phyloP scores from a whole-genome alignment of 2,329 filamentous ascomycete genomes.

The Monosporascus sp. region DNA sequence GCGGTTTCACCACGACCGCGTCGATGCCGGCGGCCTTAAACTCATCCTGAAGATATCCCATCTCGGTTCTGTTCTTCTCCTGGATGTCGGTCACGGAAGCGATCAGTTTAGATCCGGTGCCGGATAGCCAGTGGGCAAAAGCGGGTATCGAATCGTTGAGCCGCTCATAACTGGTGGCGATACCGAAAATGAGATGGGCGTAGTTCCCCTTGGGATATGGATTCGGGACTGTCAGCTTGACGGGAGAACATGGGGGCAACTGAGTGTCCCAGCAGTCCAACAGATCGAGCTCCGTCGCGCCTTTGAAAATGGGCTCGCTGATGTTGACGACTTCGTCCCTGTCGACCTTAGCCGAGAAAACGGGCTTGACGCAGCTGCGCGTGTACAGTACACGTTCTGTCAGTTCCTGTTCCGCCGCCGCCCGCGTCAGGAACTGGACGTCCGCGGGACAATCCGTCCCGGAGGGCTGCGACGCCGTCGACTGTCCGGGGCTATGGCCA shows the following conservation, averaged over 20 bases:
- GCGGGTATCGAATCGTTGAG: constrained; percentile 44
- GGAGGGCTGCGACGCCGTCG: constrained; percentile 3
- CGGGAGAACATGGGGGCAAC: constrained; percentile 33
- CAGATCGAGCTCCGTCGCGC: constrained; percentile 26
- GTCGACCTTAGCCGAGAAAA: constrained; percentile 27
- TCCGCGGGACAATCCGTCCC: constrained; percentile 16
- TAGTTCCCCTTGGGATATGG: constrained; percentile 39
- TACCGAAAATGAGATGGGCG: constrained; percentile 50
- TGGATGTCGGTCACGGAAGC: constrained; percentile 43
- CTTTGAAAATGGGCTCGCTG: constrained; percentile 30
- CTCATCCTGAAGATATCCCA: constrained; percentile 28
- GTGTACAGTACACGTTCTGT: constrained; percentile 39
- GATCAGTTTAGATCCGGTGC: constrained; percentile 46
- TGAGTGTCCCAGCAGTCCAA: constrained; percentile 20
- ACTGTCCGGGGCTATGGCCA: background rate
- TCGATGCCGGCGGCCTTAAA: constrained; percentile 28
- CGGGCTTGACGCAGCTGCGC: constrained; percentile 38
- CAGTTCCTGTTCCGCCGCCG: constrained; percentile 25
- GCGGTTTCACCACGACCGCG: constrained; percentile 29
- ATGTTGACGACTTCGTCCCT: constrained; percentile 33
- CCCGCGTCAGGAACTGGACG: constrained; percentile 21
- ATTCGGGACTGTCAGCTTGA: constrained; percentile 41
- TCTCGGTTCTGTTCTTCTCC: constrained; percentile 19
- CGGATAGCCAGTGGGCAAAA: constrained; percentile 52
- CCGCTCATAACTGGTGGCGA: constrained; percentile 48